These are phyloP conservation scores for Phanerodontia chrysosporium DNA, from an alignment of 768 basidiomycete species.

Conservation along the genomic window DNA sequence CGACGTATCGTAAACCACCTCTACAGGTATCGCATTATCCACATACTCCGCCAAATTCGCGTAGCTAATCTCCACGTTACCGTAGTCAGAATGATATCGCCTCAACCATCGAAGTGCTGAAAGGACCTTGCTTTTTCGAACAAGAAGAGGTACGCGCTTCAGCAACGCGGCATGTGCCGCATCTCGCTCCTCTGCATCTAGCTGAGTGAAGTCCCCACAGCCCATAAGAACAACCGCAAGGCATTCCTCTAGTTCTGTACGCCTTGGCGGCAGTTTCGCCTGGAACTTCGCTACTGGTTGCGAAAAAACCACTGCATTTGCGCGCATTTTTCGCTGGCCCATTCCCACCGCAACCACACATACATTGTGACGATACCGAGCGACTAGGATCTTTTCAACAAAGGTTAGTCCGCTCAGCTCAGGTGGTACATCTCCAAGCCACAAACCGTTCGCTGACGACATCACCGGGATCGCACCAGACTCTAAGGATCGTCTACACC, in stretches of 20 bases:
- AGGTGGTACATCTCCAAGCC: conserved; percentile 17
- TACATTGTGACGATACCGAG: conserved; percentile 16
- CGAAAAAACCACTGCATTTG: conserved; percentile 15
- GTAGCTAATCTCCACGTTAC: background rate
- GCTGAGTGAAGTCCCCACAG: conserved; percentile 17
- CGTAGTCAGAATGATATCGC: conserved; percentile 12
- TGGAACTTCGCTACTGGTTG: conserved; percentile 11
- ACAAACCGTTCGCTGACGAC: conserved; percentile 18
- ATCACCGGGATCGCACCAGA: too few relatives aligned
- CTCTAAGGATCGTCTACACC: too few relatives aligned
- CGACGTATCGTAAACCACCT: background rate
- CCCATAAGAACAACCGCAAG: conserved; percentile 31
- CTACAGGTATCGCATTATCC: conserved; percentile 20
- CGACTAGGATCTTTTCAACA: conserved; percentile 14
- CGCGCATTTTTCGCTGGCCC: conserved; percentile 21
- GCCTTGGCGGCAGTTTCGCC: conserved; percentile 9
- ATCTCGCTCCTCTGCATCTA: too few relatives aligned
- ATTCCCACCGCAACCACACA: conserved; percentile 29
- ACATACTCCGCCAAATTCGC: background rate
- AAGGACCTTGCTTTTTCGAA: conserved; percentile 19
- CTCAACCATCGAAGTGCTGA: conserved; percentile 19
- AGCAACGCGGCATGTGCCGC: too few relatives aligned
- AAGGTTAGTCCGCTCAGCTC: conserved; percentile 9
- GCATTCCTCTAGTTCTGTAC: conserved; percentile 16
- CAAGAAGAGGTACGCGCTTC: conserved; percentile 15